Base-by-base conservation (phyloP, 192 early-diverging fungal species). In the Phycomyces blakesleeanus region DNA sequence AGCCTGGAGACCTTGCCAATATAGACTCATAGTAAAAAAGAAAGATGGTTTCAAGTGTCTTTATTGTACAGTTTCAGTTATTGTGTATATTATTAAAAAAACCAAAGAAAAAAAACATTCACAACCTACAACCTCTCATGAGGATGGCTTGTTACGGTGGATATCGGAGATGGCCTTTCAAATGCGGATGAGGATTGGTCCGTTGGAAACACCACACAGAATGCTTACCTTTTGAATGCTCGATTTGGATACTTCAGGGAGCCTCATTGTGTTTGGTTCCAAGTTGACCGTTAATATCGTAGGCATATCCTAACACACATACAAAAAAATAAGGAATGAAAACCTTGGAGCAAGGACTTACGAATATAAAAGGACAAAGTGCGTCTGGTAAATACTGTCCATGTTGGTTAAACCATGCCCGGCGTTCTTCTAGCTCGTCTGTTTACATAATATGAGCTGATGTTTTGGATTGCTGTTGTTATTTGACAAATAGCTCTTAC, bases 331-430 rank as follows among this genome's bases (percentile, higher is more conserved):
- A n/a, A n/a, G n/a, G n/a, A n/a, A n/a, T n/a, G n/a, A n/a, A n/a
- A n/a, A n/a, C n/a, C n/a, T n/a, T n/a, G n/a, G n/a, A n/a, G n/a
- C n/a, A 41, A 41, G 40, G 40, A 42, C 42, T 49, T 65, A 67
- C 71, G 20, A 49, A 62, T 27, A 73, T 73, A 55, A 73, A 73
- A 22, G 71, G 55, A 47, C 71, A 73, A 9, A 73, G 25, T 3
- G 57, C 71, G 8, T 66, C 56, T 18, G 71, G 71, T 25, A 73
- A 63, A 62, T 67, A 73, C 37, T 66, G 49, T 9, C 64, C 71
- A 21, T 73, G 71, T 26, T 73, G 55, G 4, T 20, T 41, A 20
- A 53, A 37, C 71, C 71, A 73, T 38, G 49, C 11, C 26, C 50
- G 16, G 12, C 71, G 34, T 27, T 73, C 47, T 44, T 73, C 59